Conservation (phyloP, 1,284 basidiomycete genomes). For the Rhodotorula sp. region DNA sequence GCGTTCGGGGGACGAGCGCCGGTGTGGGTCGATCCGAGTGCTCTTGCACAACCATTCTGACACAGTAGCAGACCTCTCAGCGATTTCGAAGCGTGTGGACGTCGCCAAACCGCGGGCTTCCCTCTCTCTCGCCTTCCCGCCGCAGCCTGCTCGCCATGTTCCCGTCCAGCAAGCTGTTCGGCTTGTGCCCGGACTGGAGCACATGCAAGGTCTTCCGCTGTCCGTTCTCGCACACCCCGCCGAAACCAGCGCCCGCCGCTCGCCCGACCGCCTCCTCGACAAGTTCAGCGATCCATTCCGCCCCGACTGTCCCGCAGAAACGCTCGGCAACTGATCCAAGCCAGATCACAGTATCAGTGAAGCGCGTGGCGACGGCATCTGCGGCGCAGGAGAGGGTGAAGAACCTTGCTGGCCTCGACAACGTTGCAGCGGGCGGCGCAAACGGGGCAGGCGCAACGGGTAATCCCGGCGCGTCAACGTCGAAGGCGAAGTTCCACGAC, state of each 20-base stretch:
- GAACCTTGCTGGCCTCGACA: neutral
- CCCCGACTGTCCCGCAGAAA: neutral
- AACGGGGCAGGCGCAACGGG: neutral
- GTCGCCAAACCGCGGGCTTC: too few relatives aligned
- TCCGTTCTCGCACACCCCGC: slow-evolving; percentile 56
- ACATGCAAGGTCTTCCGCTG: slow-evolving; percentile 60
- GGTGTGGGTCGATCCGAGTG: too few relatives aligned
- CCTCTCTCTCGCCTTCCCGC: neutral
- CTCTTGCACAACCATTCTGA: too few relatives aligned
- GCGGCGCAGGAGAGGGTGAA: neutral
- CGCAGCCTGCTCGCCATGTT: slow-evolving; percentile 59
- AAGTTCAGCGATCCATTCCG: neutral
- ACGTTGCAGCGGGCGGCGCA: neutral
- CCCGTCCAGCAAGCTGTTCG: slow-evolving; percentile 61
- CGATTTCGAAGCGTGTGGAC: too few relatives aligned
- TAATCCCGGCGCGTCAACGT: neutral
- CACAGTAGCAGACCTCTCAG: too few relatives aligned
- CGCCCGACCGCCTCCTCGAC: slow-evolving; percentile 8
- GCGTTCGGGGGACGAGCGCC: too few relatives aligned
- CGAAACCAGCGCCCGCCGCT: neutral
- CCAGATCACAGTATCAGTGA: neutral
- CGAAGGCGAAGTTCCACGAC: slow-evolving; percentile 1
- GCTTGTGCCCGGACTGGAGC: slow-evolving; percentile 60
- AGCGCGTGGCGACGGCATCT: neutral
- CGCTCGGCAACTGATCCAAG: neutral